Conservation (phyloP, 1,284 basidiomycete species). For the Kwoniella shivajii region DNA sequence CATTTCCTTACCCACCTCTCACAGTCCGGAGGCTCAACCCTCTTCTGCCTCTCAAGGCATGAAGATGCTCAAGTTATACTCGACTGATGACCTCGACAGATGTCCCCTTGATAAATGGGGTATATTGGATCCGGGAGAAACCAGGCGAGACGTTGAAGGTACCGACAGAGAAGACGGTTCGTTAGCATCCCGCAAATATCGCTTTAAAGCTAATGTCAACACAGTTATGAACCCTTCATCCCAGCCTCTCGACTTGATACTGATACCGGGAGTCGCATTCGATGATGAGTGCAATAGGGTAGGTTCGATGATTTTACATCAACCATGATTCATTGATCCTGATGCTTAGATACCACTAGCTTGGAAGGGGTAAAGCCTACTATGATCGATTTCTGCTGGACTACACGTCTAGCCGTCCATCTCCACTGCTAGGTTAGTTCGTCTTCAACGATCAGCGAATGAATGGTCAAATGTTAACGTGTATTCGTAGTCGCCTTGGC, state of each 20-base stretch:
- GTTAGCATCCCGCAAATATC: constrained; percentile 6
- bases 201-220: neutral
- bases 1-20: constrained; percentile 22
- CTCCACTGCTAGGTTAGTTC: constrained; percentile 43
- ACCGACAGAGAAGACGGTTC: constrained; percentile 40
- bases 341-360: constrained; percentile 28
- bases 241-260: constrained; percentile 43
- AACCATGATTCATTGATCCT: neutral
- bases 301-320: constrained; percentile 7
- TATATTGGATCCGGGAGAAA: constrained; percentile 47
- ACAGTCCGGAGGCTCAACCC: constrained; percentile 8
- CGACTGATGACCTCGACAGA: constrained; percentile 33
- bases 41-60: constrained; percentile 23
- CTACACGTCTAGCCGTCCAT: constrained; percentile 29
- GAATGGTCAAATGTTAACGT: neutral
- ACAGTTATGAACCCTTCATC: constrained; percentile 32
- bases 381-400: constrained; percentile 49
- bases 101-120: constrained; percentile 53
- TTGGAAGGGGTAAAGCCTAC: constrained; percentile 53
- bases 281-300: constrained; percentile 49
- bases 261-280: constrained; percentile 52
- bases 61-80: constrained; percentile 51
- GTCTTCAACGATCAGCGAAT: neutral
- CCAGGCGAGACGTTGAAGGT: constrained; percentile 29
- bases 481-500: constrained; percentile 45